Conservation (phyloP, 345 rosid genomes). For the Streptanthus diversifolius region DNA sequence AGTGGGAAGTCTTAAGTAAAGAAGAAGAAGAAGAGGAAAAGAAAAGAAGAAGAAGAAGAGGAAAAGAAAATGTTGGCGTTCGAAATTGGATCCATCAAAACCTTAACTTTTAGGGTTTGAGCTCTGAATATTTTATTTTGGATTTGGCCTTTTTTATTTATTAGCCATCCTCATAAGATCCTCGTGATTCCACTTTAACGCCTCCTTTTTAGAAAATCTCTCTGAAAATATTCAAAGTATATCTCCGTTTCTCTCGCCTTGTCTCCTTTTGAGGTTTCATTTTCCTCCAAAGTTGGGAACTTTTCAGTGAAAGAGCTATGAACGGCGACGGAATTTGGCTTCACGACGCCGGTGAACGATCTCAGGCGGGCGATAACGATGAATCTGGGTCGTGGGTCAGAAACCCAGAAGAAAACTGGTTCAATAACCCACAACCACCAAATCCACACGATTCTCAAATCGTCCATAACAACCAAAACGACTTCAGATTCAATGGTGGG, state of each 20-base stretch:
- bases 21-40: not conserved
- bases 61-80: constrained; percentile 10
- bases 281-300: not conserved
- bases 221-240: constrained; percentile 12
- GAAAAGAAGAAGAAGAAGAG: not conserved
- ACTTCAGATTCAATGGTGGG: constrained; percentile 40
- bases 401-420: constrained; percentile 65
- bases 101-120: not conserved
- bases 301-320: constrained; percentile 42
- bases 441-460: constrained; percentile 37
- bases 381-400: constrained; percentile 43
- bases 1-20: not conserved
- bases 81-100: not conserved
- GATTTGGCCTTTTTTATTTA: constrained; percentile 9
- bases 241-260: constrained; percentile 32
- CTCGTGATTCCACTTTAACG: constrained; percentile 37
- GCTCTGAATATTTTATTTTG: constrained; percentile 20
- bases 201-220: constrained; percentile 19
- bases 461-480: constrained; percentile 33
- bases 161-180: constrained; percentile 11
- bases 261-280: constrained; percentile 24
- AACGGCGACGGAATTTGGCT: constrained; percentile 59
- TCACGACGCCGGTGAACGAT: constrained; percentile 24
- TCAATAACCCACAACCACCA: constrained; percentile 24
- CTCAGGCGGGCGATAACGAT: constrained; percentile 22